Conservation (phyloP, 768 basidiomycete genomes). For the Russula abietina region DNA sequence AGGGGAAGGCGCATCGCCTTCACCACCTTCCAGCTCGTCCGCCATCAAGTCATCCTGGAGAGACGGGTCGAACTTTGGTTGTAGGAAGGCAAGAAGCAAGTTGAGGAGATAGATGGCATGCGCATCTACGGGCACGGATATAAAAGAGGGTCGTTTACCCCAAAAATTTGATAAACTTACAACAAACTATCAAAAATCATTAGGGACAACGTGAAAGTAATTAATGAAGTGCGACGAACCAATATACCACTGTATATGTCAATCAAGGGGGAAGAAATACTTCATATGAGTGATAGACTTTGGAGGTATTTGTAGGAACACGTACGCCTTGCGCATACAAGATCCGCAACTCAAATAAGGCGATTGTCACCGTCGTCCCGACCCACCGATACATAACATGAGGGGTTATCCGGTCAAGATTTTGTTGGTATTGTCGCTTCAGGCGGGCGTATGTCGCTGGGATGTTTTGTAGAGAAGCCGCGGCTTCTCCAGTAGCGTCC, state of each 20-base stretch:
- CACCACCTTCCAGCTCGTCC: conserved; percentile 90
- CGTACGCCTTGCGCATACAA: conserved; percentile 68
- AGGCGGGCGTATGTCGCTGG: conserved; percentile 40
- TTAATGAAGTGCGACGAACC: conserved; percentile 45
- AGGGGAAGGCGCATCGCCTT: conserved; percentile 40
- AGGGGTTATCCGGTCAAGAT: conserved; percentile 90
- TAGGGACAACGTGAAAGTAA: not conserved
- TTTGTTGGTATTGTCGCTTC: conserved; percentile 78
- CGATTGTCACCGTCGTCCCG: conserved; percentile 60
- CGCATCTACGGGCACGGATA: conserved; percentile 48
- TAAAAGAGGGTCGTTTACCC: not conserved
- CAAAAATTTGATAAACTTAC: conserved; percentile 39
- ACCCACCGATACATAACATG: conserved; percentile 88
- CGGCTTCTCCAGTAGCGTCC: conserved; percentile 9
- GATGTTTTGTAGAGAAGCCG: conserved; percentile 31
- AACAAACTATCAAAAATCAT: conserved; percentile 48
- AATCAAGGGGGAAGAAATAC: not conserved
- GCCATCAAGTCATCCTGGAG: conserved; percentile 89
- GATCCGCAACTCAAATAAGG: conserved; percentile 79
- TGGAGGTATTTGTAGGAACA: not conserved
- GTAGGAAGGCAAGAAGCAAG: conserved; percentile 92
- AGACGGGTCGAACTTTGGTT: conserved; percentile 97
- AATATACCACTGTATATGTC: conserved; percentile 73
- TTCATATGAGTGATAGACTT: conserved; percentile 12
- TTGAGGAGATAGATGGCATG: conserved; percentile 95